These are phyloP conservation scores for Coemansia erecta DNA, from an alignment of 192 early-diverging fungal species.

Conservation along the genomic window DNA sequence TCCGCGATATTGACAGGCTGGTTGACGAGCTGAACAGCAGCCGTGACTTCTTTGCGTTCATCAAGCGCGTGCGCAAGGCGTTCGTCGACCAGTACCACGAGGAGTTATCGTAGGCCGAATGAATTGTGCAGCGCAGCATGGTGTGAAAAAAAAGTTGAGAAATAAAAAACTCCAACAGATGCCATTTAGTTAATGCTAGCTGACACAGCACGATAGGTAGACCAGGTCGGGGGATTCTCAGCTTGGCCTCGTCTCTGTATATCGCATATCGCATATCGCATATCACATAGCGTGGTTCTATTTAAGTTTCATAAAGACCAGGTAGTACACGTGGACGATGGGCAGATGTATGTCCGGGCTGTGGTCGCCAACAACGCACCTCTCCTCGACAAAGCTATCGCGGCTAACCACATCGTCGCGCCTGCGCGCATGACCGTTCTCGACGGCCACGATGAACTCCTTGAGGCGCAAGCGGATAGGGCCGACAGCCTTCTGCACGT, in stretches of 20 bases:
- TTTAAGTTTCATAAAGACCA: constrained; percentile 55
- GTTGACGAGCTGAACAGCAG: constrained; percentile 59
- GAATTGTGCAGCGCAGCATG: no score
- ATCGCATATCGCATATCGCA: no score
- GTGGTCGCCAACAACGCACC: constrained; percentile 25
- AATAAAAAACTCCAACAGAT: no score
- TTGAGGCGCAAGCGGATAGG: constrained; percentile 47
- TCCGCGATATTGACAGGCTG: constrained; percentile 48
- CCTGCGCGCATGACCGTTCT: constrained; percentile 47
- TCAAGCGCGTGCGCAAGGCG: constrained; percentile 62
- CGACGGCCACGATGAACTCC: constrained; percentile 55
- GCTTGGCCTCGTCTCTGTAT: no score
- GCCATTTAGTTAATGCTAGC: no score
- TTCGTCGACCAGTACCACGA: constrained; percentile 53
- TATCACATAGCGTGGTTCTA: no score
- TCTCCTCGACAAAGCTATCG: constrained; percentile 40
- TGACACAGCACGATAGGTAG: no score
- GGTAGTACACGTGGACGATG: constrained; percentile 54
- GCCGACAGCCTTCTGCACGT: constrained; percentile 60
- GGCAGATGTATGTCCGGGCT: constrained; percentile 32
- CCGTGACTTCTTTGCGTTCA: constrained; percentile 68
- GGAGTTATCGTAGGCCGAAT: not conserved
- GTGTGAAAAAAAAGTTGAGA: no score
- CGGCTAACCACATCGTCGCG: constrained; percentile 45
- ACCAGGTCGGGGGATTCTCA: no score